Percentiles rank a stretch among this genome's conserved stretches.
These are phyloP conservation scores for Neurospora pannonica DNA, from an alignment of 495 filamentous ascomycete genomes.

Conservation along the genomic window DNA sequence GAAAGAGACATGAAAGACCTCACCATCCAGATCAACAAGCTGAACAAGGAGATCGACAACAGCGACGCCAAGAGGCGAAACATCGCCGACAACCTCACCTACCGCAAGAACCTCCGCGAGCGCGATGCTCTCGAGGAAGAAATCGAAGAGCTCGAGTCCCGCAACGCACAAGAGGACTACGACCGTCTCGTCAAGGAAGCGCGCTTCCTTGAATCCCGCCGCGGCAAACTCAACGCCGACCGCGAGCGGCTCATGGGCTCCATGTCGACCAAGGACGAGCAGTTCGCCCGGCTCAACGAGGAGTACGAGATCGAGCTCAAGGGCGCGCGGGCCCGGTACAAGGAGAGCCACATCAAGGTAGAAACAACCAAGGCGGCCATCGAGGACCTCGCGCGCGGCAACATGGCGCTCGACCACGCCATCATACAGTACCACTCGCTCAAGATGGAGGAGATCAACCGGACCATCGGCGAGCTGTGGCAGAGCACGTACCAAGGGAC, in stretches of 20 bases:
- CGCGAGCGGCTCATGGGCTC: slow-evolving; percentile 51
- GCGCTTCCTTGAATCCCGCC: slow-evolving; percentile 46
- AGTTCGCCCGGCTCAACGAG: slow-evolving; percentile 54
- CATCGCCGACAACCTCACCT: slow-evolving; percentile 79
- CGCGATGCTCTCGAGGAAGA: slow-evolving; percentile 57
- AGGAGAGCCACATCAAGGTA: slow-evolving; percentile 80
- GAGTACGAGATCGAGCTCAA: slow-evolving; percentile 86
- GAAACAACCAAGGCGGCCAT: slow-evolving; percentile 89
- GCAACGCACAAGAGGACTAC: slow-evolving; percentile 76
- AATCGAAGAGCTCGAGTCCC: slow-evolving; percentile 65
- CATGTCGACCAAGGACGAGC: slow-evolving; percentile 73
- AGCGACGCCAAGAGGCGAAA: slow-evolving; percentile 69
- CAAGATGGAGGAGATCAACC: slow-evolving; percentile 99
- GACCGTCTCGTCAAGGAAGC: slow-evolving; percentile 64
- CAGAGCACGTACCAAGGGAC: slow-evolving; percentile 93
- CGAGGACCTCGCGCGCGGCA: slow-evolving; percentile 78
- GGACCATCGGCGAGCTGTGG: slow-evolving; percentile 91
- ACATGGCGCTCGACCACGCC: slow-evolving; percentile 75
- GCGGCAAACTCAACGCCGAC: slow-evolving; percentile 46
- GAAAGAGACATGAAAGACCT: slow-evolving; percentile 60
- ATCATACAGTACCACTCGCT: slow-evolving; percentile 92
- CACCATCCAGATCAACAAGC: slow-evolving; percentile 60
- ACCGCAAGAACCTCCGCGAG: slow-evolving; percentile 60
- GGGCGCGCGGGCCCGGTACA: slow-evolving; percentile 71
- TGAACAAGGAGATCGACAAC: slow-evolving; percentile 67